Percentiles rank a stretch among this genome's conserved stretches.
phyloP scores from a whole-genome alignment of 2,329 filamentous ascomycete species.

The Daldinia sp. region DNA sequence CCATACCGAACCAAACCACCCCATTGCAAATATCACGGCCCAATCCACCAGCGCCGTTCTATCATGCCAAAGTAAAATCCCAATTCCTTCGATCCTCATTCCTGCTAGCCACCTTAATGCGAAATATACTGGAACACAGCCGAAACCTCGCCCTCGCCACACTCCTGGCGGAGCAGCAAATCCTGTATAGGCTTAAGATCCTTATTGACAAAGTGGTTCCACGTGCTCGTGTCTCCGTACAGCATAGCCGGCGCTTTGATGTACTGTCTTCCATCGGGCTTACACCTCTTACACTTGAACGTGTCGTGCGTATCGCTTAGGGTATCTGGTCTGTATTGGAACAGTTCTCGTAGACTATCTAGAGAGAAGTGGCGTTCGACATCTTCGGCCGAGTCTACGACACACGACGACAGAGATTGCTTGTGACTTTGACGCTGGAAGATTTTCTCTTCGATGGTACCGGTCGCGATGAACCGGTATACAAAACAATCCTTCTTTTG shows the following conservation, averaged over 20 bases:
- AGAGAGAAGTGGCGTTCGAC: constrained; percentile 96
- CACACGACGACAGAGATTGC: constrained; percentile 93
- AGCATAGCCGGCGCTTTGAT: constrained; percentile 94
- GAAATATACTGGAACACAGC: constrained; percentile 99
- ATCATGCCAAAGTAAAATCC: not conserved
- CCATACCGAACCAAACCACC: constrained; percentile 1
- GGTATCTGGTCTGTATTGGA: constrained; percentile 88
- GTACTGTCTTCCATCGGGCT: constrained; percentile 83
- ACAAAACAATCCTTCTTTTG: constrained; percentile 99
- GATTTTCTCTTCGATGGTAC: constrained; percentile 98
- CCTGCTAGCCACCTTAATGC: constrained; percentile 59
- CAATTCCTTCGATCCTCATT: not conserved
- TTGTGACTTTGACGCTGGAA: constrained; percentile 99
- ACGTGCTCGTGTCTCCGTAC: constrained; percentile 98
- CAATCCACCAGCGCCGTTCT: not conserved
- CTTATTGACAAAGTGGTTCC: constrained; percentile 95
- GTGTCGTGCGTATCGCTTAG: constrained; percentile 96
- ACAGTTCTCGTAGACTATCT: constrained; percentile 89
- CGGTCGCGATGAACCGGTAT: constrained; percentile 98
- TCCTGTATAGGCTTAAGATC: constrained; percentile 87
- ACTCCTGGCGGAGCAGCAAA: constrained; percentile 86
- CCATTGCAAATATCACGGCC: constrained; percentile 4
- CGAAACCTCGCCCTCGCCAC: constrained; percentile 79
- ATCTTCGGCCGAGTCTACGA: constrained; percentile 95
- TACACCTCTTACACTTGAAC: constrained; percentile 97